Evolutionary conservation across 768 basidiomycete species (phyloP).

Genomic region (Tricholoma flavovirens): DNA sequence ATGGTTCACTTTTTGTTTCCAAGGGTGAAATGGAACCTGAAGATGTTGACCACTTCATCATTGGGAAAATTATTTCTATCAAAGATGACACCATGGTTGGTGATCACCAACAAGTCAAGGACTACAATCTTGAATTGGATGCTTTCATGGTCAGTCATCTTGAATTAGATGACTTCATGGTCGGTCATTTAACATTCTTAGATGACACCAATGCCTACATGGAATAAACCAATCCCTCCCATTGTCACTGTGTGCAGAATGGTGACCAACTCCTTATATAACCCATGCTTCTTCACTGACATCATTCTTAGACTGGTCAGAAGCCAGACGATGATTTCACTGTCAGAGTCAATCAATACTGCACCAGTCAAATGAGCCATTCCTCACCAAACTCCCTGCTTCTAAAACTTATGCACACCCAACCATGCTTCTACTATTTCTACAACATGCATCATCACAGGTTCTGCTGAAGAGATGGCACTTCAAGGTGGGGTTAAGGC

Average conservation of each 20-base stretch:
- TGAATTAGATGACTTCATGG: background rate
- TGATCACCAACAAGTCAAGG: background rate
- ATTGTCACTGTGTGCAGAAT: background rate
- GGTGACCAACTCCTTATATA: background rate
- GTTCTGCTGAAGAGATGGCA: background rate
- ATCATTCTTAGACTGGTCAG: background rate
- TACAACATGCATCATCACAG: background rate
- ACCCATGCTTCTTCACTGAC: background rate
- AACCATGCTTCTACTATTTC: background rate
- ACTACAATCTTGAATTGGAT: background rate
- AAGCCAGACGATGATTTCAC: background rate
- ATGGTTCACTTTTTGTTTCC: background rate
- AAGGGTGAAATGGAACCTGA: background rate
- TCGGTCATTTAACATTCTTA: background rate
- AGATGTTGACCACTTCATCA: background rate
- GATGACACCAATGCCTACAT: background rate
- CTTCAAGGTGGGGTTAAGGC: background rate
- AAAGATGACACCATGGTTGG: background rate
- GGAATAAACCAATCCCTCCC: background rate
- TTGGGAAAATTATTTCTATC: background rate
- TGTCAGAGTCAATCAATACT: background rate
- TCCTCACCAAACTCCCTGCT: background rate
- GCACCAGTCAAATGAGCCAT: background rate
- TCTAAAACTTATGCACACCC: background rate
- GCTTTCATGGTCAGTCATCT: background rate